These are phyloP conservation scores for Solanum hybrid DNA, from an alignment of 305 asterid species.

Conservation along the genomic window DNA sequence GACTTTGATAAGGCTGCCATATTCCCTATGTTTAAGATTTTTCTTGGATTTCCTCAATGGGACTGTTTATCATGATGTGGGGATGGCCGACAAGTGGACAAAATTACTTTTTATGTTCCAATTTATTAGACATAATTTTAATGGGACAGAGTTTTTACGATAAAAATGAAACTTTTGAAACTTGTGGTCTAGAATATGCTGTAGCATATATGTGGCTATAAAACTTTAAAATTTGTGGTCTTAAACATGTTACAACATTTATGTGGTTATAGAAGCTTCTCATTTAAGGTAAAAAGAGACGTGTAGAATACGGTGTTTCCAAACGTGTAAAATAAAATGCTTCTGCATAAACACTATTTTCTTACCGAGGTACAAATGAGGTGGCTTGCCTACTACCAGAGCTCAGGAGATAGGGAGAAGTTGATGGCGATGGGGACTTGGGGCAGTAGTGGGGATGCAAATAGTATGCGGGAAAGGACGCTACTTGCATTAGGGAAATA, in stretches of 20 bases:
- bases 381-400: no score
- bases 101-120: background rate
- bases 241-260: background rate
- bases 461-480: no score
- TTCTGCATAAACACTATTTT: no score
- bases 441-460: no score
- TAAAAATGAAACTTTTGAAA: background rate
- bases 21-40: background rate
- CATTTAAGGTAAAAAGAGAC: background rate
- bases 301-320: background rate
- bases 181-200: background rate
- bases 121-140: background rate
- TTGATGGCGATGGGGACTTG: no score
- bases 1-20: background rate
- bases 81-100: background rate
- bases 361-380: no score
- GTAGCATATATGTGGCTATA: background rate
- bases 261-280: background rate
- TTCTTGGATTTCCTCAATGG: background rate
- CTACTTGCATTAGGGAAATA: no score
- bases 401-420: no score
- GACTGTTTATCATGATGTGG: background rate
- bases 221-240: background rate
- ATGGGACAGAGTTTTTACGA: background rate
- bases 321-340: no score